Percentiles rank a stretch among this genome's conserved stretches.
phyloP scores from a whole-genome alignment of 164 flowering plant genomes.

The Magnolia officinalis region DNA sequence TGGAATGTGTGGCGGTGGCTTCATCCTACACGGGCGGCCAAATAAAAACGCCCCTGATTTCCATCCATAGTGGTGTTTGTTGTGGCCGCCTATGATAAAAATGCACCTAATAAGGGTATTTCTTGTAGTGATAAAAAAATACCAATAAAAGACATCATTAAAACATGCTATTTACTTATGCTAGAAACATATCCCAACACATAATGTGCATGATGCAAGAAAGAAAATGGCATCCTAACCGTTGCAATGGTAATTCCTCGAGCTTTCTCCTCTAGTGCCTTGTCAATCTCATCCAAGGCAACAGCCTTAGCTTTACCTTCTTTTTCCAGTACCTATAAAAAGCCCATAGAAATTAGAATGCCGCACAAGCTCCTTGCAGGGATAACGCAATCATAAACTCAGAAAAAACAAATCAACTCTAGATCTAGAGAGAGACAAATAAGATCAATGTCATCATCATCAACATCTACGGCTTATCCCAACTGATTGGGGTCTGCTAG shows the following conservation, averaged over 20 bases:
- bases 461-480: not conserved
- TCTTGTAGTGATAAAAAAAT: too few relatives aligned
- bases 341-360: not conserved
- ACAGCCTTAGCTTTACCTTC: slow-evolving; percentile 95
- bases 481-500: not conserved
- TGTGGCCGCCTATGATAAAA: too few relatives aligned
- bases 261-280: slow-evolving; percentile 97
- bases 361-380: too few relatives aligned
- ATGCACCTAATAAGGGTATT: too few relatives aligned
- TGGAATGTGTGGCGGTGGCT: too few relatives aligned
- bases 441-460: too few relatives aligned
- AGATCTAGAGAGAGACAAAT: not conserved
- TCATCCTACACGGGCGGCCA: too few relatives aligned
- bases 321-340: slow-evolving; percentile 71
- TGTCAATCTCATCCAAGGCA: slow-evolving; percentile 96
- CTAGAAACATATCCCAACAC: not conserved
- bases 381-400: too few relatives aligned
- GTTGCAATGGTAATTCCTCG: slow-evolving; percentile 98
- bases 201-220: not conserved
- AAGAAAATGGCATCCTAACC: slow-evolving; percentile 34
- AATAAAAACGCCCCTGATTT: too few relatives aligned
- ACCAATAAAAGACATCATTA: not conserved
- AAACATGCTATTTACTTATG: not conserved
- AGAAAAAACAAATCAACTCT: slow-evolving; percentile 3
- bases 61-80: too few relatives aligned